Percentiles rank a stretch among this genome's conserved stretches.
Conservation (phyloP, 306 rosid species). For the Lagenaria siceraria region DNA sequence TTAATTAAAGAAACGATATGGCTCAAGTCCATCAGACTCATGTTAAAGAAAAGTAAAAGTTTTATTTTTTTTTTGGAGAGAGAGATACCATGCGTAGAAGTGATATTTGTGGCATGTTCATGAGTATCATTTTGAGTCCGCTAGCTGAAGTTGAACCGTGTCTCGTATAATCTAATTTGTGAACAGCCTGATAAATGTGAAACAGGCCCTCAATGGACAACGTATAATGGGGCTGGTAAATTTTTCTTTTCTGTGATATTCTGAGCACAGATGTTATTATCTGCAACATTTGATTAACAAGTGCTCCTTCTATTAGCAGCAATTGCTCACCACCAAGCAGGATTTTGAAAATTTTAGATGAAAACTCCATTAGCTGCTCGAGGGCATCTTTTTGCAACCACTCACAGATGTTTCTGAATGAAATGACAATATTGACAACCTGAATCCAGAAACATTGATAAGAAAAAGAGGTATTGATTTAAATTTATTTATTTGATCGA, state of each 20-base stretch:
- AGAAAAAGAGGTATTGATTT: not conserved
- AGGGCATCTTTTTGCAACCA: conserved; percentile 73
- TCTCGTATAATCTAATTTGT: conserved; percentile 12
- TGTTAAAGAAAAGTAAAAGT: not conserved
- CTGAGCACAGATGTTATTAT: conserved; percentile 34
- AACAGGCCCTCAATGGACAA: conserved; percentile 56
- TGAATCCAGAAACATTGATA: conserved; percentile 17
- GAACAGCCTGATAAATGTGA: conserved; percentile 35
- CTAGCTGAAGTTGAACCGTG: conserved; percentile 23
- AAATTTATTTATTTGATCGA: not conserved
- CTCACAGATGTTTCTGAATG: conserved; percentile 41
- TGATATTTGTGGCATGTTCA: conserved; percentile 46
- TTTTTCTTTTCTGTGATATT: conserved; percentile 56
- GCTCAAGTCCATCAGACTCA: not conserved
- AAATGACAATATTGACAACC: conserved; percentile 57
- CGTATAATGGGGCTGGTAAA: conserved; percentile 62
- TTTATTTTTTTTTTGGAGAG: not conserved
- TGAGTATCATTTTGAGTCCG: conserved; percentile 59
- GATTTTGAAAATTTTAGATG: conserved; percentile 42
- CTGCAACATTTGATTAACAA: conserved; percentile 41
- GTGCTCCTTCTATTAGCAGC: conserved; percentile 22
- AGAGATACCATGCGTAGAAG: conserved; percentile 45
- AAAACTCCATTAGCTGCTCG: conserved; percentile 71
- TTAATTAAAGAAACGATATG: not conserved
- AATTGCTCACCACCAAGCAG: conserved; percentile 27